Conservation (phyloP, 768 basidiomycete genomes). For the Mycena vitilis region DNA sequence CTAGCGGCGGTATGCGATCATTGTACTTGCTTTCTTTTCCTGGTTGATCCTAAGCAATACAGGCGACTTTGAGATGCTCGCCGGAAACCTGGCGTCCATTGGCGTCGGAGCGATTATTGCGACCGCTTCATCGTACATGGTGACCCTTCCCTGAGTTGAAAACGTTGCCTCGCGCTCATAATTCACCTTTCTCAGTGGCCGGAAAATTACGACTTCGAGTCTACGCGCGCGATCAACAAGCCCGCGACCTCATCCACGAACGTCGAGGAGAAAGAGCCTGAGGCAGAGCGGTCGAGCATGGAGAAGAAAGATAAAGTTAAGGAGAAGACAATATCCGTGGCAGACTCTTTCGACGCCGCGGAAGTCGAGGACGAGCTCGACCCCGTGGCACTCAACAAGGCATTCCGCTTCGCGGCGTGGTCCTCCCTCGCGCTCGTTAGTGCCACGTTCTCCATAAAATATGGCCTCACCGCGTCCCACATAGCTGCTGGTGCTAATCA, state of each 20-base stretch:
- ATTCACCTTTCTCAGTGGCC: conserved; percentile 64
- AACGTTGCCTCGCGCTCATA: conserved; percentile 35
- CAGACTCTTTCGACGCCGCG: conserved; percentile 50
- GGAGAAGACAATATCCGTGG: conserved; percentile 45
- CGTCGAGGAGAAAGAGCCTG: conserved; percentile 19
- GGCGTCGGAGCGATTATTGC: conserved; percentile 85
- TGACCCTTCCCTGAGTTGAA: conserved; percentile 37
- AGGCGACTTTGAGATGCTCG: conserved; percentile 76
- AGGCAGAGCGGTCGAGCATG: background rate
- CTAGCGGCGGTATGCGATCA: conserved; percentile 42
- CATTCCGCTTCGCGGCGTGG: conserved; percentile 85
- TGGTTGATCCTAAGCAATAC: background rate
- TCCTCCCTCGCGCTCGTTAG: conserved; percentile 75
- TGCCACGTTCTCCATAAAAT: conserved; percentile 14
- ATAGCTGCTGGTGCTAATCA: conserved; percentile 68
- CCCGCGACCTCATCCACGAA: conserved; percentile 40
- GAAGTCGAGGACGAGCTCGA: conserved; percentile 71
- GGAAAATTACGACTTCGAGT: conserved; percentile 84
- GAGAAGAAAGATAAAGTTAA: conserved; percentile 47
- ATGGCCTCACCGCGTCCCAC: conserved; percentile 10
- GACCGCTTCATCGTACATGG: conserved; percentile 70
- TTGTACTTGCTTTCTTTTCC: background rate
- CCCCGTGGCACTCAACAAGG: conserved; percentile 71
- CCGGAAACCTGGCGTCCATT: conserved; percentile 90
- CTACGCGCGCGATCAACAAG: conserved; percentile 82